Conservation (phyloP, 345 rosid genomes). For the Populus nigra region DNA sequence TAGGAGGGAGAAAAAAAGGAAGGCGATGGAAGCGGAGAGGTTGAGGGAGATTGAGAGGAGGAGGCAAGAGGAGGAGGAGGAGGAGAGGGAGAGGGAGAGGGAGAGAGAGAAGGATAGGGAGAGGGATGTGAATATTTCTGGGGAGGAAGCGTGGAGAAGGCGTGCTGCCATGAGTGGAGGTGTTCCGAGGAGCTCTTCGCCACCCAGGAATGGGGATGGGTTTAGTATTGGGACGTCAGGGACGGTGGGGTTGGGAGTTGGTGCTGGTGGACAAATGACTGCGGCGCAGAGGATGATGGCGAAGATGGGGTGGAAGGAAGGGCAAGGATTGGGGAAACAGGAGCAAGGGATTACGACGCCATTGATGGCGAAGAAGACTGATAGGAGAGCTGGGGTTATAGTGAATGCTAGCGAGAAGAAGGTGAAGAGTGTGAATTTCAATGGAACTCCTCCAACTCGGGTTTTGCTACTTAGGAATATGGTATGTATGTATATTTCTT, state of each 20-base stretch:
- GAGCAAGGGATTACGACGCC: conserved; percentile 99
- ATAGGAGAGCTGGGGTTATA: conserved; percentile 95
- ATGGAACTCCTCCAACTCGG: conserved; percentile 84
- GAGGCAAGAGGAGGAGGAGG: conserved; percentile 78
- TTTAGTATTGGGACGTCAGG: conserved; percentile 82
- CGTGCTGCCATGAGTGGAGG: conserved; percentile 84
- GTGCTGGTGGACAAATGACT: conserved; percentile 99
- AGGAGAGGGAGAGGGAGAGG: conserved; percentile 50
- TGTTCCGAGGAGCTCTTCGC: conserved; percentile 67
- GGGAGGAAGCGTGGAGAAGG: conserved; percentile 97
- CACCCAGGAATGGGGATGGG: conserved; percentile 59
- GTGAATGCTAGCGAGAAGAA: conserved; percentile 96
- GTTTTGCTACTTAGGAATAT: conserved; percentile 88
- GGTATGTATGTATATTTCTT: conserved; percentile 39
- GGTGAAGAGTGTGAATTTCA: conserved; percentile 80
- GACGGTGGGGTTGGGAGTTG: conserved; percentile 84
- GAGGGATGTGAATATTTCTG: conserved; percentile 56
- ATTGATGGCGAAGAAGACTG: conserved; percentile 96
- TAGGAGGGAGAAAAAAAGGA: conserved; percentile 67
- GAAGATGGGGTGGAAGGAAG: conserved; percentile 99
- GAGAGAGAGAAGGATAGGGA: conserved; percentile 48
- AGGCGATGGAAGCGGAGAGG: conserved; percentile 74
- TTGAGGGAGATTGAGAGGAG: conserved; percentile 76
- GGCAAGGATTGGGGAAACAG: conserved; percentile 92
- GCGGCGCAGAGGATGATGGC: conserved; percentile 99